Conservation (phyloP, 805 yeast genomes). For the Starmerella asiatica region DNA sequence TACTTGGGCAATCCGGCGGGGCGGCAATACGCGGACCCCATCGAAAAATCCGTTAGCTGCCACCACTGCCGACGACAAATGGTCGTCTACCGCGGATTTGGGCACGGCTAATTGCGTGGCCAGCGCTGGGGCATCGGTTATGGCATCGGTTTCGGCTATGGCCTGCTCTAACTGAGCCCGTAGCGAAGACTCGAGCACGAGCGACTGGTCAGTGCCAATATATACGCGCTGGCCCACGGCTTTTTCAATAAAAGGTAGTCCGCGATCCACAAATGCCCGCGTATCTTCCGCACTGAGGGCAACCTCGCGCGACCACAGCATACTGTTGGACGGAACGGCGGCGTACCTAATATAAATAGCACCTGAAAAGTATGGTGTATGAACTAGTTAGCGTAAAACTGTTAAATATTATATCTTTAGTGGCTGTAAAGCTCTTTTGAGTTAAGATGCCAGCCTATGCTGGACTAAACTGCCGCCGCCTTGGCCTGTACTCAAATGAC, state of each 20-base stretch:
- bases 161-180: constrained; percentile 1
- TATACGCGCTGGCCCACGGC: constrained; percentile 8
- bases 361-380: too few species aligned
- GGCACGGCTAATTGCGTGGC: constrained; percentile 5
- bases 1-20: neutral
- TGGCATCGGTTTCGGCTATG: constrained; percentile 1
- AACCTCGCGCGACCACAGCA: constrained; percentile 3
- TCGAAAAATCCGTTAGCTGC: constrained; percentile 24
- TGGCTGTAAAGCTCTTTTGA: too few species aligned
- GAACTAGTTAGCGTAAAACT: neutral
- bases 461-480: too few species aligned
- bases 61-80: constrained; percentile 26
- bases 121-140: constrained; percentile 3
- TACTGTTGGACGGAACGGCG: too few species aligned
- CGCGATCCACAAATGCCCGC: constrained; percentile 2
- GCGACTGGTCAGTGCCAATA: neutral
- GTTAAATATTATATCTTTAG: too few species aligned
- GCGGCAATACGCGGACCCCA: constrained; percentile 5
- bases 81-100: constrained; percentile 20
- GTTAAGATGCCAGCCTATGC: too few species aligned
- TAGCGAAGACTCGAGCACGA: constrained; percentile 7
- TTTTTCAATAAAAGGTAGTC: constrained; percentile 2
- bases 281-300: constrained; percentile 6
- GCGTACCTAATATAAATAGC: too few species aligned
- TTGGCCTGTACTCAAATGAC: too few species aligned